Conservation (phyloP, 2,329 filamentous ascomycete genomes). For the Alternaria sp. region DNA sequence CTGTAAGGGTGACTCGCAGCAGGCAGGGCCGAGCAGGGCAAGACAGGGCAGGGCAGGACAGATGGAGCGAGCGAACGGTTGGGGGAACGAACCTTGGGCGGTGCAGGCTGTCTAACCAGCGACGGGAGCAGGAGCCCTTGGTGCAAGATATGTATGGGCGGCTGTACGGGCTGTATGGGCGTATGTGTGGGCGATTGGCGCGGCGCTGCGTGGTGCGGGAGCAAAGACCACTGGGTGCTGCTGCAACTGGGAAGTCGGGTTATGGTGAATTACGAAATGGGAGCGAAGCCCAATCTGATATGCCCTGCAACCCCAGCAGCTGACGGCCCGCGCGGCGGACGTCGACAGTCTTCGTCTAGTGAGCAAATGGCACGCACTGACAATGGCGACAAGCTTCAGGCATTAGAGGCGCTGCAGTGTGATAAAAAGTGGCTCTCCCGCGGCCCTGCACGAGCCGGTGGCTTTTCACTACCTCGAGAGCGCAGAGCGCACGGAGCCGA, state of each 20-base stretch:
- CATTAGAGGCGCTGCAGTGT: constrained; percentile 24
- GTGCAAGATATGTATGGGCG: constrained; percentile 14
- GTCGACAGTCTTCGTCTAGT: constrained; percentile 24
- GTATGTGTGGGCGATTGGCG: constrained; percentile 7
- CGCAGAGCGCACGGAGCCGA: constrained; percentile 10
- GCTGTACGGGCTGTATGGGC: not conserved
- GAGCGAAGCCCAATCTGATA: constrained; percentile 27
- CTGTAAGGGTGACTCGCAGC: constrained; percentile 35
- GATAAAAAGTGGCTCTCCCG: constrained; percentile 20
- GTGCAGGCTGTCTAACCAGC: constrained; percentile 19
- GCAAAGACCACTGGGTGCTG: constrained; percentile 11
- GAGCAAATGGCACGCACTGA: constrained; percentile 28
- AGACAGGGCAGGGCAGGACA: constrained; percentile 17
- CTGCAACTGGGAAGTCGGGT: constrained; percentile 9
- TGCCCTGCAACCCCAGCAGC: constrained; percentile 25
- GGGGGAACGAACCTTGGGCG: constrained; percentile 14
- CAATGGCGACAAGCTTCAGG: constrained; percentile 19
- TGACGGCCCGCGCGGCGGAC: constrained; percentile 33
- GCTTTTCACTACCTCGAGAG: constrained; percentile 19
- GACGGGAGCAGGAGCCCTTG: constrained; percentile 5
- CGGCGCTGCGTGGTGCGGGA: constrained; percentile 9
- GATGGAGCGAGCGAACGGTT: constrained; percentile 18
- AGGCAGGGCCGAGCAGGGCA: constrained; percentile 12
- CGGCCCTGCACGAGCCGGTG: constrained; percentile 23
- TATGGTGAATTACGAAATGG: constrained; percentile 21